phyloP scores from a whole-genome alignment of 1,284 basidiomycete genomes.

The Somion occarium region DNA sequence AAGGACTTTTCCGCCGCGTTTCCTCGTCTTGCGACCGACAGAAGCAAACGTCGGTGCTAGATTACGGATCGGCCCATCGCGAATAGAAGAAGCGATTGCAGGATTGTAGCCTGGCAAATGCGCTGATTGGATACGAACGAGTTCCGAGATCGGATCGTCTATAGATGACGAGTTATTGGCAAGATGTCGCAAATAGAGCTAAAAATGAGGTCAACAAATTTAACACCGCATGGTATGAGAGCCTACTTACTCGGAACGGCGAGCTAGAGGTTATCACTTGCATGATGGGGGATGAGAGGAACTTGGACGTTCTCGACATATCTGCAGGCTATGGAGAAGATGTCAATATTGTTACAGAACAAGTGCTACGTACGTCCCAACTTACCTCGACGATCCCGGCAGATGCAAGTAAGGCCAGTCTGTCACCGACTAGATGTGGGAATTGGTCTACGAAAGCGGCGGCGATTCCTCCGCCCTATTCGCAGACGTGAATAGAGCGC shows the following conservation, averaged over 20 bases:
- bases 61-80: slow-evolving; percentile 67
- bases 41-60: slow-evolving; percentile 33
- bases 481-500: neutral
- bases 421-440: slow-evolving; percentile 60
- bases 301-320: slow-evolving; percentile 63
- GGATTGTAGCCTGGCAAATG: slow-evolving; percentile 67
- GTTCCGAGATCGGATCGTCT: slow-evolving; percentile 39
- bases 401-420: slow-evolving; percentile 60
- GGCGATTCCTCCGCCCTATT: slow-evolving; percentile 69
- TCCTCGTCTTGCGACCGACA: slow-evolving; percentile 32
- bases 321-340: slow-evolving; percentile 43
- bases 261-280: slow-evolving; percentile 57
- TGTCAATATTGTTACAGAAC: no score
- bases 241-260: slow-evolving; percentile 47
- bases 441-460: slow-evolving; percentile 66
- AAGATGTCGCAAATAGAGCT: slow-evolving; percentile 51
- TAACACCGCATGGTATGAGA: neutral
- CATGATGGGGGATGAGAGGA: slow-evolving; percentile 67
- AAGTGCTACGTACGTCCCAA: neutral
- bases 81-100: slow-evolving; percentile 67
- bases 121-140: slow-evolving; percentile 69
- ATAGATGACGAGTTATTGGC: slow-evolving; percentile 25
- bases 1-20: slow-evolving; percentile 45
- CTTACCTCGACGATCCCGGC: slow-evolving; percentile 63
- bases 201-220: neutral